Evolutionary conservation across 768 basidiomycete genomes (phyloP).

Genomic region (Russula abietina): DNA sequence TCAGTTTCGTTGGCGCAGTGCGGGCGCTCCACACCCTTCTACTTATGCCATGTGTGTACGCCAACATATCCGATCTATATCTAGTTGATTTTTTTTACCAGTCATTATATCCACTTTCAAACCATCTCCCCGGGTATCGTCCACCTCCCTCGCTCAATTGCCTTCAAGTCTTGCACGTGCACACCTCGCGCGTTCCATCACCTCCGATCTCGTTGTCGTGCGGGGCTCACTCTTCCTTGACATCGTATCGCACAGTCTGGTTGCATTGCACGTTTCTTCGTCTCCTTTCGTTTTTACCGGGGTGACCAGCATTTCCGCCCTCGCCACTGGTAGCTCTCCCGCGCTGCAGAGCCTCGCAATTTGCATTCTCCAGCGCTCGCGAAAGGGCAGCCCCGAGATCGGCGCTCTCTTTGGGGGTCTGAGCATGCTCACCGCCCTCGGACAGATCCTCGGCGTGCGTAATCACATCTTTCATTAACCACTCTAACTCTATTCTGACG

Average conservation of each 20-base stretch:
- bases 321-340: conserved; percentile 65
- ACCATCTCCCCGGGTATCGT: conserved; percentile 30
- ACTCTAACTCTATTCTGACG: background rate
- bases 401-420: conserved; percentile 70
- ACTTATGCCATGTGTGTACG: conserved; percentile 56
- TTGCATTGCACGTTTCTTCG: conserved; percentile 49
- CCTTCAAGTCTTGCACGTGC: conserved; percentile 40
- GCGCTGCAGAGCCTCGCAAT: conserved; percentile 69
- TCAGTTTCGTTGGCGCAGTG: conserved; percentile 59
- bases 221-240: conserved; percentile 63
- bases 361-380: conserved; percentile 44
- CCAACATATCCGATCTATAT: background rate
- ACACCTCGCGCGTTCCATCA: conserved; percentile 53
- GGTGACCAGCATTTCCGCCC: conserved; percentile 55
- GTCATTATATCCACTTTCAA: conserved; percentile 61
- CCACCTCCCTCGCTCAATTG: conserved; percentile 9
- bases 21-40: conserved; percentile 63
- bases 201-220: conserved; percentile 64
- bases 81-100: conserved; percentile 37
- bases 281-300: conserved; percentile 43
- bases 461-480: conserved; percentile 25
- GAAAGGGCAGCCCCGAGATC: conserved; percentile 33
- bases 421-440: conserved; percentile 58
- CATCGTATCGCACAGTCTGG: conserved; percentile 55
- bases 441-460: conserved; percentile 55